Percentiles rank a stretch among this genome's conserved stretches.
Evolutionary conservation across 129 eudicot genomes (phyloP).

Genomic region (Deinandra increscens): DNA sequence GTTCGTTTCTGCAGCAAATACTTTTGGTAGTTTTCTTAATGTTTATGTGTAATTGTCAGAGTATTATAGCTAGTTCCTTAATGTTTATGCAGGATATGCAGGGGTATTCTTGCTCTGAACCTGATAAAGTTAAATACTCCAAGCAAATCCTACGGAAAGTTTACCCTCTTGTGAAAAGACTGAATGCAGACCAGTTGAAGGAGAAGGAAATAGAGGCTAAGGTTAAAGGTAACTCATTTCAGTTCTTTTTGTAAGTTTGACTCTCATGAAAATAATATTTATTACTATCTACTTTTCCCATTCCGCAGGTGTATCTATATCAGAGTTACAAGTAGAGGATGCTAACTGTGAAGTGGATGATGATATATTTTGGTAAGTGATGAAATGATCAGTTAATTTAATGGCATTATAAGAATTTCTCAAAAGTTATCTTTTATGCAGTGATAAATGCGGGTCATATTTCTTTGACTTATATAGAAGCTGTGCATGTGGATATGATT

Average conservation of each 20-base stretch:
- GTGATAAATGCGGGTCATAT: conserved; percentile 51
- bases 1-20: conserved; percentile 30
- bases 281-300: neutral
- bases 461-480: conserved; percentile 64
- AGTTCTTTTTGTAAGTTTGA: neutral
- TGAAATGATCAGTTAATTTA: conserved; percentile 4
- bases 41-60: neutral
- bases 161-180: neutral
- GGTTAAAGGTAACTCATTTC: conserved; percentile 38
- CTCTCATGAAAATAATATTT: neutral
- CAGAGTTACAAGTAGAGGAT: conserved; percentile 34
- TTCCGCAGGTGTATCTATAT: conserved; percentile 32
- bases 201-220: conserved; percentile 22
- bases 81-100: neutral
- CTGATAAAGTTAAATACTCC: conserved; percentile 1
- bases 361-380: conserved; percentile 43
- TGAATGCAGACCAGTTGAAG: neutral
- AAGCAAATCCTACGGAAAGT: neutral
- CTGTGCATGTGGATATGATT: conserved; percentile 56
- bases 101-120: conserved; percentile 22
- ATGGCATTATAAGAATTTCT: neutral
- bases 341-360: conserved; percentile 37
- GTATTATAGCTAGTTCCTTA: conserved; percentile 12
- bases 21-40: no score
- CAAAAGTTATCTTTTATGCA: conserved; percentile 24